phyloP scores from a whole-genome alignment of 306 rosid genomes.

The Rubus idaeus region DNA sequence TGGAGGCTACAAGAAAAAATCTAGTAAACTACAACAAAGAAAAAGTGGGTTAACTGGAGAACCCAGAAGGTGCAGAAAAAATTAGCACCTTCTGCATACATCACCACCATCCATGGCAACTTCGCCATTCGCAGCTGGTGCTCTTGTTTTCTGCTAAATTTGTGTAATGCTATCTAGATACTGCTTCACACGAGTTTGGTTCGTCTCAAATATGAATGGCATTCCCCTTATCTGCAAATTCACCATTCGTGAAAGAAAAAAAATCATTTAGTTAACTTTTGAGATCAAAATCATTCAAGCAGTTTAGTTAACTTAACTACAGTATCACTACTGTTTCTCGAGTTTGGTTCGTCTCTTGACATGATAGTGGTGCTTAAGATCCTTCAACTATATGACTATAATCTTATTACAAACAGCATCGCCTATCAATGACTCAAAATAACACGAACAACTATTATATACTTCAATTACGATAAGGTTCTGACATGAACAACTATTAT shows the following conservation, averaged over 20 bases:
- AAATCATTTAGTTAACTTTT: neutral
- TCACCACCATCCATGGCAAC: slow-evolving; percentile 33
- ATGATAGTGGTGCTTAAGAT: neutral
- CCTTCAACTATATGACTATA: neutral
- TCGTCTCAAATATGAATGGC: slow-evolving; percentile 72
- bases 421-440: slow-evolving; percentile 3
- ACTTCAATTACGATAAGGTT: too few relatives aligned
- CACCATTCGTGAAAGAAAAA: slow-evolving; percentile 19
- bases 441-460: neutral
- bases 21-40: slow-evolving; percentile 22
- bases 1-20: neutral
- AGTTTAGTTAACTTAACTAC: neutral
- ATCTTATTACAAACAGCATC: neutral
- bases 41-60: neutral
- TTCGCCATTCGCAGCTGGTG: slow-evolving; percentile 35
- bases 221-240: slow-evolving; percentile 74
- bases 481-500: too few relatives aligned
- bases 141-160: slow-evolving; percentile 32
- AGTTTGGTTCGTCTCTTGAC: neutral
- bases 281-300: slow-evolving; percentile 1
- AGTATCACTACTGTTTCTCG: neutral
- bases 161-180: slow-evolving; percentile 47
- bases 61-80: slow-evolving; percentile 36
- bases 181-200: slow-evolving; percentile 53
- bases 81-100: slow-evolving; percentile 51